phyloP scores from a whole-genome alignment of 2,329 filamentous ascomycete genomes.

The Rachicladosporium sp. region DNA sequence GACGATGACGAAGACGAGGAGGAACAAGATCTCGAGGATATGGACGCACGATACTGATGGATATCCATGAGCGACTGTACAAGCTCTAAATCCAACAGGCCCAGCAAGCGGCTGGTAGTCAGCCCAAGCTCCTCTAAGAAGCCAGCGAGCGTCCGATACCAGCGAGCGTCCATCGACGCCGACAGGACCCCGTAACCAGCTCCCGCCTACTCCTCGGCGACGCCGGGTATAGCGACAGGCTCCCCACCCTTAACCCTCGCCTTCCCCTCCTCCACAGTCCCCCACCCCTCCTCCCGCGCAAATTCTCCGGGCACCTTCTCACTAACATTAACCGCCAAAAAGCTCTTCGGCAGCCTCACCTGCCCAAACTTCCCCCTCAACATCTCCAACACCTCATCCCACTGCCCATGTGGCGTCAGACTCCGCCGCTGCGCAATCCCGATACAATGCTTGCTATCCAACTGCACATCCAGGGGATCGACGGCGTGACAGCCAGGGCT shows the following conservation, averaged over 20 bases:
- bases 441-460: conserved; percentile 93
- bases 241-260: not conserved
- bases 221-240: not conserved
- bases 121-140: too few relatives aligned
- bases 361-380: conserved; percentile 89
- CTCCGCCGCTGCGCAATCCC: conserved; percentile 83
- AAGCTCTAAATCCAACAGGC: too few relatives aligned
- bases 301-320: conserved; percentile 38
- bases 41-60: conserved; percentile 19
- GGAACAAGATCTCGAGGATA: conserved; percentile 22
- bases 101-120: too few relatives aligned
- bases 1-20: conserved; percentile 28
- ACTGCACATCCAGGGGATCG: conserved; percentile 88
- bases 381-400: conserved; percentile 95
- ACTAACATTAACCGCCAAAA: conserved; percentile 38
- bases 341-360: conserved; percentile 39
- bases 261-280: conserved; percentile 7
- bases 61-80: too few relatives aligned
- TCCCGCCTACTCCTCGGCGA: too few relatives aligned
- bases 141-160: too few relatives aligned
- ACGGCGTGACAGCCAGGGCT: conserved; percentile 93
- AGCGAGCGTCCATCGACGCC: too few relatives aligned
- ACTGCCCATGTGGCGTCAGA: conserved; percentile 81
- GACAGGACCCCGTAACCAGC: too few relatives aligned
- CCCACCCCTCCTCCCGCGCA: conserved; percentile 9